Base-by-base conservation (phyloP, 352 stramenopile genomes). In the Peronospora farinosa region DNA sequence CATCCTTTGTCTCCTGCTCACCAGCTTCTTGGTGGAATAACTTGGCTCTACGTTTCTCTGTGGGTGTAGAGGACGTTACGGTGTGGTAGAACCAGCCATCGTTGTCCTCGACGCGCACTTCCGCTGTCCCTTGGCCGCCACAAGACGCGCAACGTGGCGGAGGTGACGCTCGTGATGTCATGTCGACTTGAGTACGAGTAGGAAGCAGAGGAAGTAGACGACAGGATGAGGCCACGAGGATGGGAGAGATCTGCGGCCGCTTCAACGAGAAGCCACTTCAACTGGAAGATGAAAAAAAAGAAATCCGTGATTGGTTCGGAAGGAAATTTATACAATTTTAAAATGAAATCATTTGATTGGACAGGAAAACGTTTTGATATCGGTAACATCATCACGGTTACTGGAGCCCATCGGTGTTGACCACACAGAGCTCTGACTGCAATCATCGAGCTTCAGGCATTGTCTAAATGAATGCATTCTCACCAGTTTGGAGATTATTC, bases 61-160 rank as follows among this genome's bases (percentile, higher is more conserved):
- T 75, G 15, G 74, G 70, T 10, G 70, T 84, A 2, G 74, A 75
- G 10, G 74, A 63, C 16, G 72, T 78, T 15, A 86, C 71, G 0
- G 74, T 83, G 53, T 85, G 72, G 41, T 66, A 77, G 25, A 72
- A 64, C 25, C 65, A 57, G n/a, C 25, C 52, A 7, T 45, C 52
- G 32, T 32, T 15, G 21, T 52, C 33, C 11, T 35, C 37, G 28
- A 38, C 8, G 5, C 21, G 40, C 15, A 42, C 51, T 64, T 78
- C 70, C 15, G 53, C 67, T 10, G 70, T 78, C 47, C 62, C 56
- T 33, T 81, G 67, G 3, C 65, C 65, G 6, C 63, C 54, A 17
- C 55, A 69, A 1, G 64, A 65, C 19, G 59, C 51, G 16, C 53
- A 45, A 44, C 55, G 59, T 13, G 47, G 40, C 7, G 46, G 41